Evolutionary conservation across 768 basidiomycete species (phyloP).

Genomic region (Lactarius deliciosus): DNA sequence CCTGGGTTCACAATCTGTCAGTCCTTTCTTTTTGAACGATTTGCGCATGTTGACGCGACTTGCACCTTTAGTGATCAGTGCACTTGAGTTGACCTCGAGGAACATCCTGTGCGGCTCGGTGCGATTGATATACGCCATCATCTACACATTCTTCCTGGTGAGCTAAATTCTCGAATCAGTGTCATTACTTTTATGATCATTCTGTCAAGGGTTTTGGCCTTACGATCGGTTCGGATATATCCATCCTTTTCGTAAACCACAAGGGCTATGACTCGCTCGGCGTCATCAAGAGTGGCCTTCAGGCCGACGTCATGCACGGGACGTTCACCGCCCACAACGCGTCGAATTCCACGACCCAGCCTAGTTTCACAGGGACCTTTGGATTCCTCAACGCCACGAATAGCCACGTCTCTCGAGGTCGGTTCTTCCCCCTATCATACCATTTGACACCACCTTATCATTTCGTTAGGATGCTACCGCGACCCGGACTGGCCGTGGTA

Average conservation of each 20-base stretch:
- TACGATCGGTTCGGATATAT: constrained; percentile 81
- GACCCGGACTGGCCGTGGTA: constrained; percentile 76
- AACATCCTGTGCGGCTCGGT: constrained; percentile 82
- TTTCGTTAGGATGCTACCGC: constrained; percentile 64
- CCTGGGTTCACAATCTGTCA: constrained; percentile 82
- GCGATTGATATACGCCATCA: constrained; percentile 81
- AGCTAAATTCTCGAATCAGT: constrained; percentile 25
- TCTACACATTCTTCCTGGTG: constrained; percentile 81
- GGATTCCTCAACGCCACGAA: constrained; percentile 36
- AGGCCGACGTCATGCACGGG: constrained; percentile 47
- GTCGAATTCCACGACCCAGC: constrained; percentile 30
- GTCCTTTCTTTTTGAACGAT: constrained; percentile 33
- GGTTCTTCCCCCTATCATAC: neutral
- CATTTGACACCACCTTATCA: neutral
- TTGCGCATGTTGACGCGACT: constrained; percentile 13
- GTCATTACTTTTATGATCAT: neutral
- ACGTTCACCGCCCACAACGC: constrained; percentile 44
- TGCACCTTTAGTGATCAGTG: constrained; percentile 58
- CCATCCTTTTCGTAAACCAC: constrained; percentile 61
- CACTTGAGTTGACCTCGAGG: constrained; percentile 77
- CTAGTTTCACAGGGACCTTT: constrained; percentile 34
- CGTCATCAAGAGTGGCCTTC: constrained; percentile 34
- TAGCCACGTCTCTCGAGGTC: constrained; percentile 36
- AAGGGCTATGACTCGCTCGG: constrained; percentile 45
- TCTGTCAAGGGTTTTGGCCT: constrained; percentile 72